Base-by-base conservation (phyloP, 768 basidiomycete genomes). In the Royoungia palumana region DNA sequence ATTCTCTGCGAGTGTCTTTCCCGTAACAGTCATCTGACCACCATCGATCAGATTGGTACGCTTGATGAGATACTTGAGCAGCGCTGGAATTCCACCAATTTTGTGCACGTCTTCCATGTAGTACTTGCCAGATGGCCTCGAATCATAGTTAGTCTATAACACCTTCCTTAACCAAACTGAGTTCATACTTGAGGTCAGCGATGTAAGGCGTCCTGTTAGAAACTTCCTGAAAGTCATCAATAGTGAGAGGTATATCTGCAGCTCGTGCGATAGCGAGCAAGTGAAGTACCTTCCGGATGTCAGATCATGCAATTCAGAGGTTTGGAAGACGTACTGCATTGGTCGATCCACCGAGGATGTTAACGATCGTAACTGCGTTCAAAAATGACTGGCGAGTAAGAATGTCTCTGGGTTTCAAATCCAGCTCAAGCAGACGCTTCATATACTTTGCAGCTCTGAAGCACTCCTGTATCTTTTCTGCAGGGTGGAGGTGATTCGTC, bases 31-130 rank as follows among this genome's bases (percentile, higher is more conserved):
- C 66, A 93, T 70, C 59, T 88, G 86, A 51, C 74, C 79, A 34
- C 89, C 89, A 63, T 92, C 87, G 53, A 93, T 85, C 50, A 93
- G 72, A 63, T 85, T 74, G 11, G 86, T 87, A 62, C 87, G 72
- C 56, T 87, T 85, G 41, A 91, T 70, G 35, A 93, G 76, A 64
- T 91, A 92, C 68, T 92, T 93, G 50, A 93, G 67, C 44, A 93
- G 76, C 2, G 87, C 87, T 0, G 91, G 92, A 45, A 92, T 80
- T 49, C 91, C 91, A 24, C 92, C 91, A 49, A 87, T 81, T 53
- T 76, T 81, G 72, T 94, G 91, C 39, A 94, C 76, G 58, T 94
- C 91, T 67, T 92, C 86, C 89, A 94, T 93, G 60, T 85, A 83
- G 66, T 90, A 94, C 70, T 81, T 81, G 21, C 89, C 91, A 7